A percentile compares a stretch with the other conserved stretches of the same genome.
Evolutionary conservation across 2,329 filamentous ascomycete genomes (phyloP).

Genomic region (Alternaria sp.): DNA sequence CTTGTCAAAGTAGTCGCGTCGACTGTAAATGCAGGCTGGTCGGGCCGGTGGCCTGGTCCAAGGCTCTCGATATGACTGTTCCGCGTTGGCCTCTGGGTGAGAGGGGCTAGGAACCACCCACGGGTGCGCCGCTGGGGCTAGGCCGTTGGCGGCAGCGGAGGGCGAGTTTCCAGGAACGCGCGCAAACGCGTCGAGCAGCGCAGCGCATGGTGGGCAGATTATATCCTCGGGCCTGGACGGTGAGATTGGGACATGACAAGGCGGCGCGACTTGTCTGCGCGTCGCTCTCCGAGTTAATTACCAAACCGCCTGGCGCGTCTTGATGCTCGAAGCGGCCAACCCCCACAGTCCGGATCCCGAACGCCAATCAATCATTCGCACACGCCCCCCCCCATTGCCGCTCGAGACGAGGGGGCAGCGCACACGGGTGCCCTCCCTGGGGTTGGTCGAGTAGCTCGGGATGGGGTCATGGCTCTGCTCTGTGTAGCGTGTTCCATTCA

Average conservation of each 20-base stretch:
- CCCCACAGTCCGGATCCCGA: conserved; percentile 23
- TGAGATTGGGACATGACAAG: neutral
- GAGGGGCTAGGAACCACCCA: conserved; percentile 14
- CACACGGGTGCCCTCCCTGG: neutral
- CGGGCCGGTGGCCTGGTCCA: conserved; percentile 8
- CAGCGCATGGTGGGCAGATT: conserved; percentile 11
- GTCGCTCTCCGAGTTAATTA: conserved; percentile 10
- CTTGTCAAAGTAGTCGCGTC: neutral
- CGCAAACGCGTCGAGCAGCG: conserved; percentile 12
- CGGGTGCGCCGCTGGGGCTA: conserved; percentile 19
- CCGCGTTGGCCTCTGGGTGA: conserved; percentile 13
- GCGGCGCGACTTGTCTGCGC: conserved; percentile 7
- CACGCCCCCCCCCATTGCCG: conserved; percentile 9
- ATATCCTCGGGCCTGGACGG: conserved; percentile 6
- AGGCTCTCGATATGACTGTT: conserved; percentile 14
- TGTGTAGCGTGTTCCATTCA: neutral
- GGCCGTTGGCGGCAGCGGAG: conserved; percentile 11
- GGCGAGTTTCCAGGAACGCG: conserved; percentile 22
- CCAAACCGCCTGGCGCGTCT: conserved; percentile 14
- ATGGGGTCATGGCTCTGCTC: neutral
- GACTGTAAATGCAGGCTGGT: neutral
- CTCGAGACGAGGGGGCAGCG: conserved; percentile 6
- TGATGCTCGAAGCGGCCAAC: conserved; percentile 21
- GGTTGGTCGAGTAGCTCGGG: neutral
- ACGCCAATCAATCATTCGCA: conserved; percentile 18